A percentile compares a stretch with the other conserved stretches of the same genome.
Evolutionary conservation across 1,284 basidiomycete species (phyloP).

Genomic region (Dichomitus squalens): DNA sequence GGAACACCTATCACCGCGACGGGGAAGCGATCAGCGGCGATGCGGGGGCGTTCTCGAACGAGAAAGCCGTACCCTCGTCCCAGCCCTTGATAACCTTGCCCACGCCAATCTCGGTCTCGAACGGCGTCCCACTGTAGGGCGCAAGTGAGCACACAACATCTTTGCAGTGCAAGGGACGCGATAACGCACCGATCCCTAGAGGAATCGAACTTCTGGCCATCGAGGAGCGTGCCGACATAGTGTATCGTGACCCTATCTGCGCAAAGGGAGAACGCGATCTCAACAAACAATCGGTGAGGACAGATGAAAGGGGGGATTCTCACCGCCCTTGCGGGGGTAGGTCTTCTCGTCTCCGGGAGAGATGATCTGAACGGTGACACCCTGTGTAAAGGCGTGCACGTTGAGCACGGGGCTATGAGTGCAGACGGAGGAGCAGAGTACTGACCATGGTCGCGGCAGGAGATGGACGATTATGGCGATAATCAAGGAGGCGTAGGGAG

Average conservation of each 20-base stretch:
- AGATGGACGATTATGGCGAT: slow-evolving; percentile 37
- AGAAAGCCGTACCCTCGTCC: slow-evolving; percentile 77
- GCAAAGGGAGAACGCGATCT: neutral
- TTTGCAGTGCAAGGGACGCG: slow-evolving; percentile 3
- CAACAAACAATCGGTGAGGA: neutral
- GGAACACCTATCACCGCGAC: slow-evolving; percentile 59
- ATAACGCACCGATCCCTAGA: slow-evolving; percentile 59
- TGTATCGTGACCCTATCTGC: slow-evolving; percentile 65
- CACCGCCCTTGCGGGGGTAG: slow-evolving; percentile 53
- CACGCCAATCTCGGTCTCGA: slow-evolving; percentile 76
- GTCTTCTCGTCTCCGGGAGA: slow-evolving; percentile 44
- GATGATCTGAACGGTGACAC: slow-evolving; percentile 46
- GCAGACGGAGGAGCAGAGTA: slow-evolving; percentile 11
- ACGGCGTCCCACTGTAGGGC: slow-evolving; percentile 52
- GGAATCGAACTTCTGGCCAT: slow-evolving; percentile 72
- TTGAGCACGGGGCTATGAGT: slow-evolving; percentile 3
- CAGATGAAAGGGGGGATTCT: slow-evolving; percentile 24
- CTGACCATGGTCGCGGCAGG: slow-evolving; percentile 34
- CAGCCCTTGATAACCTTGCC: slow-evolving; percentile 88
- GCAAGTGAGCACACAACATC: neutral
- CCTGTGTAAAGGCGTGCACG: slow-evolving; percentile 30
- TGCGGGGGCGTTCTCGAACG: neutral
- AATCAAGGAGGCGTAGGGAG: slow-evolving; percentile 37
- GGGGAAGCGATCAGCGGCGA: slow-evolving; percentile 18
- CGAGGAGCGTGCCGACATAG: slow-evolving; percentile 67